Conservation (phyloP, 2,329 filamentous ascomycete species). For the Beauveria brongniartii region DNA sequence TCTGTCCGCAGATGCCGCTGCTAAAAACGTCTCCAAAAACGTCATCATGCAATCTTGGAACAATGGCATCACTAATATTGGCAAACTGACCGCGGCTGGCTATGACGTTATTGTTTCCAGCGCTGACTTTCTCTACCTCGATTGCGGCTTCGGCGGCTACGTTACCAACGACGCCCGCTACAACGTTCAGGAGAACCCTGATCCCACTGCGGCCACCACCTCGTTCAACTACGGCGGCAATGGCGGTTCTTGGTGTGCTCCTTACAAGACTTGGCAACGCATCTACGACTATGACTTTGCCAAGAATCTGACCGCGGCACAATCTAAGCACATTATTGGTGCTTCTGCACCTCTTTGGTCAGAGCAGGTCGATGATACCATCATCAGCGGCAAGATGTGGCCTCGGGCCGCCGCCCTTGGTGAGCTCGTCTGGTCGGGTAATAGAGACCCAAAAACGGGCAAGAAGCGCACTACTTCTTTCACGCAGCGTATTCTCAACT, state of each 20-base stretch:
- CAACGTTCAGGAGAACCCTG: conserved; percentile 44
- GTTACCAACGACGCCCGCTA: conserved; percentile 49
- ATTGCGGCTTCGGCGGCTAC: conserved; percentile 47
- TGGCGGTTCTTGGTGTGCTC: conserved; percentile 49
- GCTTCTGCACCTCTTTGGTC: conserved; percentile 43
- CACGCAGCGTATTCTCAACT: conserved; percentile 9
- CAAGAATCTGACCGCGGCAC: conserved; percentile 33
- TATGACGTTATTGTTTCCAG: conserved; percentile 50
- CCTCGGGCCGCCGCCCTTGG: conserved; percentile 48
- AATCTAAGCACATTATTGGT: conserved; percentile 43
- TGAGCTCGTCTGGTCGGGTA: conserved; percentile 48
- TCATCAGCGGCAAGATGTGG: conserved; percentile 44
- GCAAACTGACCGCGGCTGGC: conserved; percentile 39
- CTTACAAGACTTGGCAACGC: conserved; percentile 53
- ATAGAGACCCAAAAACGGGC: conserved; percentile 31
- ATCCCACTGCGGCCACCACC: conserved; percentile 24
- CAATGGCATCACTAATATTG: conserved; percentile 41
- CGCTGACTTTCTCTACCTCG: conserved; percentile 47
- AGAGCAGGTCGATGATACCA: conserved; percentile 46
- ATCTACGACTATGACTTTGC: conserved; percentile 53
- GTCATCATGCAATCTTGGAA: conserved; percentile 49
- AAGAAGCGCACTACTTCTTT: conserved; percentile 8
- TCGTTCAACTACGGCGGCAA: conserved; percentile 47
- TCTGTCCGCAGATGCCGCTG: conserved; percentile 32
- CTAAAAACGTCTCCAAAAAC: conserved; percentile 38